phyloP scores from a whole-genome alignment of 192 early-diverging fungal genomes.

The Coemansia nantahalensis region DNA sequence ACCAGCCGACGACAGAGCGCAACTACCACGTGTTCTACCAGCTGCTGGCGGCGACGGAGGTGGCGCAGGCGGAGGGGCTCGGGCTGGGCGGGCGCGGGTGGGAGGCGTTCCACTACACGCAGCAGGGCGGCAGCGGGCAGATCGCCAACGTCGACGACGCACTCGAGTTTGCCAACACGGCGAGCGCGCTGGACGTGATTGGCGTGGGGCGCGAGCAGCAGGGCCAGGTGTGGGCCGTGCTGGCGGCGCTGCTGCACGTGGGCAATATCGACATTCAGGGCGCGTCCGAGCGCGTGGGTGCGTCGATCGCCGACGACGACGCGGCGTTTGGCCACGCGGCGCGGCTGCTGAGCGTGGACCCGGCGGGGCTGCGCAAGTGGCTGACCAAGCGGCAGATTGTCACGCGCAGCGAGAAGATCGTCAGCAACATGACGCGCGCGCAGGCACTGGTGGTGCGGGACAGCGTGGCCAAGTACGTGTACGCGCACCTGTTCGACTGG shows the following conservation, averaged over 20 bases:
- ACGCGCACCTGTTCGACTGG: slow-evolving; percentile 96
- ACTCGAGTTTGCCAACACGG: slow-evolving; percentile 86
- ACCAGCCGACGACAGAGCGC: slow-evolving; percentile 89
- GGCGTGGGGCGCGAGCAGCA: slow-evolving; percentile 82
- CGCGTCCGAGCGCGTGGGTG: slow-evolving; percentile 57
- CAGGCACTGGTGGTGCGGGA: slow-evolving; percentile 82
- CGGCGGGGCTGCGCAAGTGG: slow-evolving; percentile 88
- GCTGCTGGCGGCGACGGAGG: slow-evolving; percentile 86
- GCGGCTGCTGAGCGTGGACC: slow-evolving; percentile 74
- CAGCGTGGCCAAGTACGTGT: slow-evolving; percentile 96
- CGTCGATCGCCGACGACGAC: slow-evolving; percentile 75
- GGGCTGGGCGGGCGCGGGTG: slow-evolving; percentile 18
- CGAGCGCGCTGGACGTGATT: slow-evolving; percentile 78
- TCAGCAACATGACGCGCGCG: slow-evolving; percentile 66
- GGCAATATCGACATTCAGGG: slow-evolving; percentile 91
- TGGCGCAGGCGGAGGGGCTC: slow-evolving; percentile 47
- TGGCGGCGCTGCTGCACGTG: slow-evolving; percentile 91
- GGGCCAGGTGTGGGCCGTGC: slow-evolving; percentile 86
- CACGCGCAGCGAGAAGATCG: slow-evolving; percentile 90
- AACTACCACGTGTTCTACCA: slow-evolving; percentile 99
- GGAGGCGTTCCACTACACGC: slow-evolving; percentile 87
- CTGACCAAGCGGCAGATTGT: slow-evolving; percentile 89
- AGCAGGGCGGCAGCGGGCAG: slow-evolving; percentile 78
- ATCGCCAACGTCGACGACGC: slow-evolving; percentile 91
- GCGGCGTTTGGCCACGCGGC: slow-evolving; percentile 67